Evolutionary conservation across 129 eudicot genomes (phyloP).

Genomic region (Ambrosia artemisiifolia): DNA sequence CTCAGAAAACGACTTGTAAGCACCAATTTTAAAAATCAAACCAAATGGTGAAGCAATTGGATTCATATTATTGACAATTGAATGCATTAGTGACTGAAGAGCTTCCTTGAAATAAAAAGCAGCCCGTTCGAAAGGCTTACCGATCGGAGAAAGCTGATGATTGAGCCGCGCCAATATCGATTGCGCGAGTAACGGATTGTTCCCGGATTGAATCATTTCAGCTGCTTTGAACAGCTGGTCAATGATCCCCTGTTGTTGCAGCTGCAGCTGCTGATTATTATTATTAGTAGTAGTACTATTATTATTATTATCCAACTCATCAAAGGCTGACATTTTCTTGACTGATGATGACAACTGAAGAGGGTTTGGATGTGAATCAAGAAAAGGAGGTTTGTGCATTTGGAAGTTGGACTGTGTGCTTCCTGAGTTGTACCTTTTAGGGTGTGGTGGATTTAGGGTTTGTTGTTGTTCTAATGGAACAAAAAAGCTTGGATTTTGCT

Average conservation of each 20-base stretch:
- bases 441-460: conserved; percentile 48
- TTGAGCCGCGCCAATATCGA: conserved; percentile 99
- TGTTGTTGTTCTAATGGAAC: conserved; percentile 41
- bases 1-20: conserved; percentile 83
- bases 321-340: not conserved
- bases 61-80: conserved; percentile 36
- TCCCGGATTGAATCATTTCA: conserved; percentile 69
- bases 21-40: conserved; percentile 76
- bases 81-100: conserved; percentile 53
- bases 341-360: conserved; percentile 23
- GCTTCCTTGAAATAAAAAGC: conserved; percentile 91
- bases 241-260: conserved; percentile 57
- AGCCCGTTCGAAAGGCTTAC: conserved; percentile 91
- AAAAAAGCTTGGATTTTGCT: conserved; percentile 37
- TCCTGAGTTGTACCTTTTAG: conserved; percentile 60
- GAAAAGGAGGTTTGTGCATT: conserved; percentile 43
- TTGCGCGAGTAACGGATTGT: conserved; percentile 73
- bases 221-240: conserved; percentile 90
- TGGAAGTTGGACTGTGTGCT: conserved; percentile 39
- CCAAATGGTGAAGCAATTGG: conserved; percentile 59
- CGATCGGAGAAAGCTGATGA: conserved; percentile 88
- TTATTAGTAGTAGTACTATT: too few relatives aligned
- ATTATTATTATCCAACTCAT: conserved; percentile 30
- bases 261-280: too few relatives aligned
- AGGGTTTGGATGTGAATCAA: conserved; percentile 49